Evolutionary conservation across 2,329 filamentous ascomycete genomes (phyloP).

Genomic region (Pseudogymnoascus pannorum): DNA sequence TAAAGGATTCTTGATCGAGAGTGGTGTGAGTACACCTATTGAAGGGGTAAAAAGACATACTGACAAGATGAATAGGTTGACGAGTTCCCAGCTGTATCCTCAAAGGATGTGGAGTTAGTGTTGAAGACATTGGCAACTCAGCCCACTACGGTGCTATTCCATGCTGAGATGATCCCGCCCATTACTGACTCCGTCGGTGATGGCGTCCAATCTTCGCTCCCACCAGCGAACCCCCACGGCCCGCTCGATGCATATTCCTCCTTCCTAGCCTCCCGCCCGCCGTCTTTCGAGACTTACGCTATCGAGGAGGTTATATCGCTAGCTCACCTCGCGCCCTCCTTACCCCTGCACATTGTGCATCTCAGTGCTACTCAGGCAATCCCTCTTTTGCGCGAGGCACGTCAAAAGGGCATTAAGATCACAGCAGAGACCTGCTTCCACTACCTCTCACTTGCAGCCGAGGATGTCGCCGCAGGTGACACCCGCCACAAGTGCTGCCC

Average conservation of each 20-base stretch:
- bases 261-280: slow-evolving; percentile 84
- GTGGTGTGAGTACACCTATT: slow-evolving; percentile 59
- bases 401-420: slow-evolving; percentile 56
- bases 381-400: slow-evolving; percentile 55
- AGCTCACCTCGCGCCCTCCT: slow-evolving; percentile 68
- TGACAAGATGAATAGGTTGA: slow-evolving; percentile 55
- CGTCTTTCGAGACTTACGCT: slow-evolving; percentile 84
- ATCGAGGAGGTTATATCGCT: slow-evolving; percentile 79
- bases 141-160: slow-evolving; percentile 94
- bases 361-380: slow-evolving; percentile 63
- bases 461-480: slow-evolving; percentile 59
- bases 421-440: slow-evolving; percentile 74
- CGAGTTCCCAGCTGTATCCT: slow-evolving; percentile 88
- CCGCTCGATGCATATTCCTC: slow-evolving; percentile 74
- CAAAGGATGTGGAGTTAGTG: slow-evolving; percentile 68
- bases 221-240: slow-evolving; percentile 64
- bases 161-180: slow-evolving; percentile 96
- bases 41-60: not conserved
- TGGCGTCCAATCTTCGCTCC: slow-evolving; percentile 60
- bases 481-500: slow-evolving; percentile 70
- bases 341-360: slow-evolving; percentile 83
- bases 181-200: slow-evolving; percentile 73
- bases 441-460: slow-evolving; percentile 61
- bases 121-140: slow-evolving; percentile 74
- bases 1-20: slow-evolving; percentile 96